phyloP scores from a whole-genome alignment of 108 stramenopile genomes.

The Nannochloropsis granulata region DNA sequence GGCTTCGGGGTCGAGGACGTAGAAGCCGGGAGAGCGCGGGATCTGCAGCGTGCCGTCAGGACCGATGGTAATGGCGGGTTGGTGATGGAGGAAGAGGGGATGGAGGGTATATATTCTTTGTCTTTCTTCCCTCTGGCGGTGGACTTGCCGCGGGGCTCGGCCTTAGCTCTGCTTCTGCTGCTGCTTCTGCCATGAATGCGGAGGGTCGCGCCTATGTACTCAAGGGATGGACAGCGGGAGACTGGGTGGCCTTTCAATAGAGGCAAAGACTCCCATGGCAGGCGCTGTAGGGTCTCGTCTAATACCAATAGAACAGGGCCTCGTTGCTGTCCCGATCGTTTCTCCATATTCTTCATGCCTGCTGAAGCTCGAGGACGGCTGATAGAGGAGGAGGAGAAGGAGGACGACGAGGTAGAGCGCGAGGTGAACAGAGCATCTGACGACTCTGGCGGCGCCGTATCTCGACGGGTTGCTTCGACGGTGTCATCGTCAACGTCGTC shows the following conservation, averaged over 20 bases:
- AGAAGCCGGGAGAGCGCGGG: slow-evolving; percentile 31
- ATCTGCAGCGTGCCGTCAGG: neutral
- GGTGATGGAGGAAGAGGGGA: neutral
- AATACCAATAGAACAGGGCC: slow-evolving; percentile 57
- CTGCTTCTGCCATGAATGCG: slow-evolving; percentile 7
- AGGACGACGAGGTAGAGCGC: neutral
- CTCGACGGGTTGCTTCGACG: neutral
- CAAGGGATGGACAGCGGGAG: slow-evolving; percentile 72
- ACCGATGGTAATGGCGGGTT: neutral
- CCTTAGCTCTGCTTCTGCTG: neutral
- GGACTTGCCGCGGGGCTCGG: neutral
- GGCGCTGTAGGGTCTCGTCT: slow-evolving; percentile 75
- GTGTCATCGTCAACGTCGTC: neutral
- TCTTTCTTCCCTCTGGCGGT: slow-evolving; percentile 1
- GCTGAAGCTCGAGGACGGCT: neutral
- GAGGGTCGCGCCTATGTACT: slow-evolving; percentile 48
- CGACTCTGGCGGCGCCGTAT: neutral
- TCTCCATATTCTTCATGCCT: neutral
- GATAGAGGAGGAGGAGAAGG: neutral
- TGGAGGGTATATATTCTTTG: neutral
- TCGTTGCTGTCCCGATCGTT: neutral
- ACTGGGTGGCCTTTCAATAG: slow-evolving; percentile 50
- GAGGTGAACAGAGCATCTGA: neutral
- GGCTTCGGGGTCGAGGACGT: slow-evolving; percentile 77
- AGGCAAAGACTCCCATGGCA: slow-evolving; percentile 84